Conservation (phyloP, 768 basidiomycete species). For the Termitomyces sp. region DNA sequence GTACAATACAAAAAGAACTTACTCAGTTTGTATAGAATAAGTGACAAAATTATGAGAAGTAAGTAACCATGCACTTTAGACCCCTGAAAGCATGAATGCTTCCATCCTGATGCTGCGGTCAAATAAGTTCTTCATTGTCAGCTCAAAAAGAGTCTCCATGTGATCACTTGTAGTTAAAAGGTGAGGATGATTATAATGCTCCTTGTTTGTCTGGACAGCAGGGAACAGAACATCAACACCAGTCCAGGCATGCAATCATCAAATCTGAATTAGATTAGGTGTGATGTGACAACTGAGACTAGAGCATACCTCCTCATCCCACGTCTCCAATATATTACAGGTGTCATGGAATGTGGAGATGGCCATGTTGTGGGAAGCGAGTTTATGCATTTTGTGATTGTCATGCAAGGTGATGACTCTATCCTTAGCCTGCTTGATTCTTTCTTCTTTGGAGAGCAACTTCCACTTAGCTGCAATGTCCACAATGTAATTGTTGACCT, state of each 20-base stretch:
- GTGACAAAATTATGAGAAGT: background rate
- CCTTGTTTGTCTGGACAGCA: background rate
- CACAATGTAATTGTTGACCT: too few species aligned
- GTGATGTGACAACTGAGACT: background rate
- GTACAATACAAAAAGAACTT: background rate
- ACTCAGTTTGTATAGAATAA: background rate
- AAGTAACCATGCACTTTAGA: background rate
- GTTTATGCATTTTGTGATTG: background rate
- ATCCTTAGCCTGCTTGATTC: background rate
- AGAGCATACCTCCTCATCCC: background rate
- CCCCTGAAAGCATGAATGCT: background rate
- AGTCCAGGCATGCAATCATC: background rate
- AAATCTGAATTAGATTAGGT: background rate
- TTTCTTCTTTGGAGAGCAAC: too few species aligned
- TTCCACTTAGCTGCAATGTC: too few species aligned
- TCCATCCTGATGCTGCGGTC: background rate
- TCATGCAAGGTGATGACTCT: background rate
- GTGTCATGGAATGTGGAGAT: background rate
- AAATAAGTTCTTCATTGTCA: background rate
- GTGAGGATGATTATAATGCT: background rate
- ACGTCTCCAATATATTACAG: background rate
- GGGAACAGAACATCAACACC: background rate
- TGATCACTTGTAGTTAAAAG: constrained; percentile 1
- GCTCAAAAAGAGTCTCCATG: background rate
- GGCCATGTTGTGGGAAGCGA: too few species aligned